Base-by-base conservation (phyloP, 208 protist genomes). In the Polymyxa betae region DNA sequence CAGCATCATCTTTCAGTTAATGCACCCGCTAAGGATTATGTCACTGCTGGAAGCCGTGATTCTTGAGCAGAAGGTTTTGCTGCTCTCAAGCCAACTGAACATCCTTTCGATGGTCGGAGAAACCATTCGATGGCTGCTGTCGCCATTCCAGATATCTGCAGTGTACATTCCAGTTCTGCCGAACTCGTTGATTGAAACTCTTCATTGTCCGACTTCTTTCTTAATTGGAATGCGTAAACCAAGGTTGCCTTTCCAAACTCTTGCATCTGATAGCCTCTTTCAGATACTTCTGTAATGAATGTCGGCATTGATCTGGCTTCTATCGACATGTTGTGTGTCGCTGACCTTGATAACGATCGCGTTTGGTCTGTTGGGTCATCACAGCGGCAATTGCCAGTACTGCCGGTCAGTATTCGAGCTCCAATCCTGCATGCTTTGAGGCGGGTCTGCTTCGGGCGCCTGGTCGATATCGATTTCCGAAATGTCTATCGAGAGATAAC, bases 31-130 rank as follows among this genome's bases (percentile, higher is more conserved):
- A 35, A 12, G 45, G 20, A 10, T 89, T 29, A 46, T 89, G 87
- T 1, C 43, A 10, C 40, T 46, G n/a, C 12, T 89, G 5, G 87
- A 89, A 43, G 32, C 49, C 10, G 45, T 89, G 10, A n/a, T 89
- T 5, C 87, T 89, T 29, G 87, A 89, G 46, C 87, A n/a, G n/a
- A 89, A 89, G 87, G 45, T 49, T 1, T 46, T 89, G 43, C 87
- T 89, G 43, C 40, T 89, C 20, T 45, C 87, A 46, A 29, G 5
- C 29, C 45, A 89, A 35, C 45, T 64, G 40, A 64, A 40, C 24
- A 35, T 89, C 24, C 43, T 89, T 12, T 89, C 24, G 12, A 64
- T 20, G 10, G 87, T 60, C 40, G 12, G 40, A 12, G 32, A 89
- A 46, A 60, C 87, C 10, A 29, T 89, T 12, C 87, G 87, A 20